Evolutionary conservation across 1,139 yeast genomes (phyloP).

Genomic region (Geotrichum bryndzae): DNA sequence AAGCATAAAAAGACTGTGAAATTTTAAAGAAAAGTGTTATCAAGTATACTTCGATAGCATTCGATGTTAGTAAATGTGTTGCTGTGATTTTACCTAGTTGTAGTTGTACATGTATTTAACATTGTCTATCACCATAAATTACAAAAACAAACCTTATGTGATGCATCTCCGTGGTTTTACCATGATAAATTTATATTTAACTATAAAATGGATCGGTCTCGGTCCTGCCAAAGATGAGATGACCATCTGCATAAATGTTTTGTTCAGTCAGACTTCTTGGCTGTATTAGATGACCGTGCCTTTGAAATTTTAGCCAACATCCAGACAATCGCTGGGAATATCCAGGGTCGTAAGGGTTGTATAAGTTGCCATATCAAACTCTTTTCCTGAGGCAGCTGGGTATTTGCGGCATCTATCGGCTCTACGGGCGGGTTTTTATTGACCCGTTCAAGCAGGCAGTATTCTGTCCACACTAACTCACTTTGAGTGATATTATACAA

Average conservation of each 20-base stretch:
- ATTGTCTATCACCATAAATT: background rate
- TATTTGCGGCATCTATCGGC: background rate
- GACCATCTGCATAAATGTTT: conserved; percentile 19
- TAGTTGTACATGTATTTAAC: background rate
- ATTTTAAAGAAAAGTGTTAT: background rate
- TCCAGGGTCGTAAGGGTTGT: too few species aligned
- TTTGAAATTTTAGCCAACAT: background rate
- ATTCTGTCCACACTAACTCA: conserved; percentile 28
- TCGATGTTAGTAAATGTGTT: background rate
- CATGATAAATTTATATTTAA: background rate
- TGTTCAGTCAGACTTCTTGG: background rate
- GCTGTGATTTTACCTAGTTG: background rate
- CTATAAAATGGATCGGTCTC: conserved; percentile 94
- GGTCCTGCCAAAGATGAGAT: conserved; percentile 84
- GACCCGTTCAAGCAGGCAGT: conserved; percentile 26
- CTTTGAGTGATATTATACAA: conserved; percentile 24
- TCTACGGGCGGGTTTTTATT: background rate
- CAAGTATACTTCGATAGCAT: background rate
- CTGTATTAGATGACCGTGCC: background rate
- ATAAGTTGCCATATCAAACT: background rate
- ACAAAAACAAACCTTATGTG: background rate
- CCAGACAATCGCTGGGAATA: too few species aligned
- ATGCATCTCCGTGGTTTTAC: background rate
- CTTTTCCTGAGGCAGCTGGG: background rate
- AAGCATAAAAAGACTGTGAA: background rate